phyloP scores from a whole-genome alignment of 2,329 filamentous ascomycete genomes.

The Pseudogymnoascus sp. region DNA sequence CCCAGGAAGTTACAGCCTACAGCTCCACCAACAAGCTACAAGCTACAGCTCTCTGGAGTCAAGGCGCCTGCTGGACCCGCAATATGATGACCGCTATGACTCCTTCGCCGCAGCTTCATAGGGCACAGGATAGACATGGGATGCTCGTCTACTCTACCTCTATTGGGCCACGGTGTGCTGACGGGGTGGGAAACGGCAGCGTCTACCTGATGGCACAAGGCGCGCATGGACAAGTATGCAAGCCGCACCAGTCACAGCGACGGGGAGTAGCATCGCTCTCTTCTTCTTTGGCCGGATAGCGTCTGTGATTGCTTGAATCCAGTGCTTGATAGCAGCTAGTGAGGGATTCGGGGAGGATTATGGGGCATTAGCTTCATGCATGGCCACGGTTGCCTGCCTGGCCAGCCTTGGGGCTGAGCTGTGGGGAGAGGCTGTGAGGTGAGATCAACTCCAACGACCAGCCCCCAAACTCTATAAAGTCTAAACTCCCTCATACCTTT shows the following conservation, averaged over 20 bases:
- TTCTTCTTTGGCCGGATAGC: neutral
- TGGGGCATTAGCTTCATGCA: neutral
- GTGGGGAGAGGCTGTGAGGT: neutral
- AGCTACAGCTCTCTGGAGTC: neutral
- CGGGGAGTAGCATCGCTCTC: neutral
- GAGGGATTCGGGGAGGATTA: neutral
- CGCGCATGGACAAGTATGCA: neutral
- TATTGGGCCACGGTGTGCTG: neutral
- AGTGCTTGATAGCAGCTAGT: neutral
- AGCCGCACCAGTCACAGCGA: neutral
- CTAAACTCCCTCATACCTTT: neutral
- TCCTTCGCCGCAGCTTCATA: neutral
- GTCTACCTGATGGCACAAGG: neutral
- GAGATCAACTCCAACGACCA: neutral
- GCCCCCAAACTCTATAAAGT: neutral
- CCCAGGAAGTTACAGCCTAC: neutral
- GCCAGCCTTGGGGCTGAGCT: conserved; percentile 5
- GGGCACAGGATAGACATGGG: neutral
- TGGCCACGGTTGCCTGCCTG: conserved; percentile 1
- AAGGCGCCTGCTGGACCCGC: neutral
- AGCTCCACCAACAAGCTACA: neutral
- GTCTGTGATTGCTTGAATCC: neutral
- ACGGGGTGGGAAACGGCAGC: neutral
- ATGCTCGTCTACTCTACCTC: neutral
- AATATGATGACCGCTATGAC: neutral